Evolutionary conservation across 78 protist species (phyloP).

Genomic region (Dictyostelium purpureum): DNA sequence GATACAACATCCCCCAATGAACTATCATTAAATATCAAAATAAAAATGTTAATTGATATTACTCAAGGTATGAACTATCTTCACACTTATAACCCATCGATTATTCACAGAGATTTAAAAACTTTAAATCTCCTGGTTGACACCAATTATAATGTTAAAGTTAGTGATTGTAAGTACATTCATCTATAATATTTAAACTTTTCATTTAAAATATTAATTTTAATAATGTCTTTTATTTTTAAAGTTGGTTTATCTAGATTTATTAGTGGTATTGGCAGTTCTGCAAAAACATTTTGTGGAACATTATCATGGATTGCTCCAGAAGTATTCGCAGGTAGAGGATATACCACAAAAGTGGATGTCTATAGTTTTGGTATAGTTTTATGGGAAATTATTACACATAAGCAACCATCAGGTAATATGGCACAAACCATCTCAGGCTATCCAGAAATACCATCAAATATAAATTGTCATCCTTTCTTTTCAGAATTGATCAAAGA

Average conservation of each 20-base stretch:
- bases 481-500: constrained; percentile 36
- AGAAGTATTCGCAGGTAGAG: constrained; percentile 44
- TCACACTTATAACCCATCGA: constrained; percentile 64
- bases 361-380: constrained; percentile 71
- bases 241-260: constrained; percentile 61
- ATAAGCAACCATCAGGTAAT: constrained; percentile 42
- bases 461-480: constrained; percentile 40
- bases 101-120: constrained; percentile 75
- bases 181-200: too few species aligned
- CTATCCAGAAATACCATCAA: constrained; percentile 40
- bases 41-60: constrained; percentile 70
- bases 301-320: constrained; percentile 69
- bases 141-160: constrained; percentile 49
- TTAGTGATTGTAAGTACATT: too few species aligned
- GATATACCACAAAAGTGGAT: constrained; percentile 62
- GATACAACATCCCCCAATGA: neutral
- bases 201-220: too few species aligned
- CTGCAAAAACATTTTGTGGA: constrained; percentile 61
- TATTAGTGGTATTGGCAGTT: neutral
- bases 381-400: constrained; percentile 68
- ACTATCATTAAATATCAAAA: constrained; percentile 19
- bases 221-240: too few species aligned
- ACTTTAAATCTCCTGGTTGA: constrained; percentile 52
- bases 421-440: neutral
- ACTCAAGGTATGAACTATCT: constrained; percentile 83